Base-by-base conservation (phyloP, 352 stramenopile species). In the Discostella stelligera region DNA sequence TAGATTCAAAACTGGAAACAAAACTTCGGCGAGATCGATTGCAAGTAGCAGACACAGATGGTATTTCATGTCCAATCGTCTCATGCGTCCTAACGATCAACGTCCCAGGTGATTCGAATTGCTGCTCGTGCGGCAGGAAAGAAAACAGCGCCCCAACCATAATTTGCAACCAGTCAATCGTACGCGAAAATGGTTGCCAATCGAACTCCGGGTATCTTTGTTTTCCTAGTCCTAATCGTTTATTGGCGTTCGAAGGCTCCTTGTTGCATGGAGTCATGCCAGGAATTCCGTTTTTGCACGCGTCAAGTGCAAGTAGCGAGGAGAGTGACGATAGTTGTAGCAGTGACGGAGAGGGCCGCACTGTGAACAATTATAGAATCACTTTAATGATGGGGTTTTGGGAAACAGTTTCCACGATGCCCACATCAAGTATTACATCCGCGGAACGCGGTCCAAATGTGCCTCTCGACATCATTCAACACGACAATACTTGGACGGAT, bases 211-310 rank as follows among this genome's bases (percentile, higher is more conserved):
- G 74, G 23, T 83, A 68, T 61, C 79, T 86, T 25, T 77, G 68
- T 44, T 68, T 80, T 67, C 79, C 79, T 50, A 39, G 30, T n/a
- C 68, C 50, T 14, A 86, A 86, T 78, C 67, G 79, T 16, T 49
- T 86, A 6, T 58, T 86, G 25, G 69, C 79, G 52, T 86, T 86
- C 58, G 64, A 83, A 18, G 79, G 79, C 21, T 71, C 66, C 2
- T 53, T 86, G 16, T 44, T 86, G n/a, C 79, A 86, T 55, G 77
- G 74, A 27, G 79, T 86, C 0, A 25, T 86, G 6, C 79, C 79
- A 46, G 67, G 71, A 32, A 78, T 83, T 32, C 66, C 66, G 21
- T 37, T 63, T 54, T 7, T 32, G 13, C 37, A 54, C n/a, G n/a
- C 20, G 18, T 18, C 27, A 39, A 16, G 32, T 44, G 46, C 16